Base-by-base conservation (phyloP, 345 rosid genomes). In the Sisymbrium irio region DNA sequence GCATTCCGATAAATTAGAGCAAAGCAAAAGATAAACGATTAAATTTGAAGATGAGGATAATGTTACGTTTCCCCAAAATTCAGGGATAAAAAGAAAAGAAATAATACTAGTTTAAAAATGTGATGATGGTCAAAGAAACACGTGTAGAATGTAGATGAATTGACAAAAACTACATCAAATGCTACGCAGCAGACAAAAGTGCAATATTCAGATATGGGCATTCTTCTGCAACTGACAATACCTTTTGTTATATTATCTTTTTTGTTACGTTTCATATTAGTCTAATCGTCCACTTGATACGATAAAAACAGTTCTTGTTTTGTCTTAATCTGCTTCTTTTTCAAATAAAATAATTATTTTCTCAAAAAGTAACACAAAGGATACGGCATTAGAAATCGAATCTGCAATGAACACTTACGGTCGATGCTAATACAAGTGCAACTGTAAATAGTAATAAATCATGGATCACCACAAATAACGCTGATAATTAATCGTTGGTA, bases 61-160 rank as follows among this genome's bases (percentile, higher is more conserved):
- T 15, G 77, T 39, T 22, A 74, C 78, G 78, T 7, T 74, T 74
- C 73, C 78, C 78, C 27, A 67, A 13, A 71, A 37, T 0, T 11
- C 7, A 35, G 22, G n/a, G 14, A 5, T 1, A 6, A 46, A 45
- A 69, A 25, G 0, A 50, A 35, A 35, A 6, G 6, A 63, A 1
- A 19, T 9, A 22, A 1, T 20, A 22, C 25, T 22, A 22, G 25
- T 3, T 3, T 22, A 22, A 1, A 49, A 7, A 49, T 9, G 53
- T 35, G 14, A 28, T 45, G 27, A 64, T 6, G 25, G 71, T 36
- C 35, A 22, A 37, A 25, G 58, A 49, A 64, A 33, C 67, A 67
- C 49, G 61, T 67, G 36, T 17, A 55, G 28, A 55, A 32, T 7
- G 37, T 36, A 44, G 51, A 46, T 32, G 22, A 30, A n/a, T 20